phyloP scores from a whole-genome alignment of 345 rosid genomes.

The Sonneratia caseolaris region DNA sequence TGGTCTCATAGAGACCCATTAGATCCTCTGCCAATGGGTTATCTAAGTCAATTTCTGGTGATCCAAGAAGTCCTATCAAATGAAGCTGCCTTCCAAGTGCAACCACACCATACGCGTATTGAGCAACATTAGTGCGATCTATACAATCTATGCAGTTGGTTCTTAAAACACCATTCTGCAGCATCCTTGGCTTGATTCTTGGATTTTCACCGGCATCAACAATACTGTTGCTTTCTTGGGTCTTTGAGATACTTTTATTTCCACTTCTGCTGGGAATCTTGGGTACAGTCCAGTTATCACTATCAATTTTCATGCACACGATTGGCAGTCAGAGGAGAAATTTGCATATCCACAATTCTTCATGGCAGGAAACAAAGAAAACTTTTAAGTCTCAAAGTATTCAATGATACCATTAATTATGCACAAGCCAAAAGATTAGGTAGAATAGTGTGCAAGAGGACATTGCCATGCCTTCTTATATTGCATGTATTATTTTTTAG shows the following conservation, averaged over 20 bases:
- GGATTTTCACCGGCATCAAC: constrained; percentile 17
- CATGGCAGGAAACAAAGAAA: not conserved
- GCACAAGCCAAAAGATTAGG: not conserved
- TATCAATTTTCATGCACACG: constrained; percentile 29
- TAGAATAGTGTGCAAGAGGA: not conserved
- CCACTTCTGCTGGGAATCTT: constrained; percentile 21
- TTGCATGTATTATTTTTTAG: not conserved
- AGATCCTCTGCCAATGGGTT: constrained; percentile 69
- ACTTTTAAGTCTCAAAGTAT: not conserved
- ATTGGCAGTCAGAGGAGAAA: not conserved
- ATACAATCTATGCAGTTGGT: constrained; percentile 97
- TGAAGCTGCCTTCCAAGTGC: constrained; percentile 80
- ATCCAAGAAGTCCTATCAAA: constrained; percentile 39
- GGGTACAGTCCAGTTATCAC: constrained; percentile 15
- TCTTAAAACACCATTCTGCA: constrained; percentile 80
- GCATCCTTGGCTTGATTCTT: constrained; percentile 26
- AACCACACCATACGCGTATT: constrained; percentile 75
- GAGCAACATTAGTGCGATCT: constrained; percentile 98
- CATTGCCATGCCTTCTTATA: not conserved
- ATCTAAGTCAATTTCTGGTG: constrained; percentile 48
- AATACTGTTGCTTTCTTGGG: constrained; percentile 11
- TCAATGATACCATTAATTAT: not conserved
- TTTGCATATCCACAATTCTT: not conserved
- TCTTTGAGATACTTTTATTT: constrained; percentile 14
- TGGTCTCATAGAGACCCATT: constrained; percentile 70